Evolutionary conservation across 371 early-diverging fungal genomes (phyloP).

Genomic region (Basidiobolus meristosporus): DNA sequence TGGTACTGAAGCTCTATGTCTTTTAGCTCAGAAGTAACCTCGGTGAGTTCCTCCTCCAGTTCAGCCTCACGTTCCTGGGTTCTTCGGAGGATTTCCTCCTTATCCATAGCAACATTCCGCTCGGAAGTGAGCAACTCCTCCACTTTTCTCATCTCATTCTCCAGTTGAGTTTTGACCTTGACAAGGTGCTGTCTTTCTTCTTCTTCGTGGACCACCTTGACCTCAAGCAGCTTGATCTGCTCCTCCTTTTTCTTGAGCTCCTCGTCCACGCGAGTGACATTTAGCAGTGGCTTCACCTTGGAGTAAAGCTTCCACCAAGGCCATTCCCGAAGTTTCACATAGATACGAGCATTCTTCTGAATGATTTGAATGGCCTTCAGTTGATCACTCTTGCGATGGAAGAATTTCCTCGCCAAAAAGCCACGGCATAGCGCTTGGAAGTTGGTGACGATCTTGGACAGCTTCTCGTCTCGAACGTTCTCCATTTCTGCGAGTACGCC

Average conservation of each 20-base stretch:
- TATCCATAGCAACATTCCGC: slow-evolving; percentile 47
- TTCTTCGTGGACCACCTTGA: slow-evolving; percentile 23
- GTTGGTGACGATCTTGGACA: slow-evolving; percentile 58
- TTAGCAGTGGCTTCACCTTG: slow-evolving; percentile 92
- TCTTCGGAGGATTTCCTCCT: slow-evolving; percentile 57
- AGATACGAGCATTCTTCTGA: slow-evolving; percentile 79
- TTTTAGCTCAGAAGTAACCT: slow-evolving; percentile 34
- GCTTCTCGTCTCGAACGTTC: slow-evolving; percentile 72
- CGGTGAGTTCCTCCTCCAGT: slow-evolving; percentile 42
- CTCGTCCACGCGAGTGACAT: slow-evolving; percentile 62
- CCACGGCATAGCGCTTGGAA: slow-evolving; percentile 86
- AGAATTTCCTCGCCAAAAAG: slow-evolving; percentile 50
- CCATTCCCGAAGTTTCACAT: slow-evolving; percentile 79
- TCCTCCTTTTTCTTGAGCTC: slow-evolving; percentile 46
- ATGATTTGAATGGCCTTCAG: slow-evolving; percentile 75
- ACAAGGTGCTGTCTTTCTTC: slow-evolving; percentile 27
- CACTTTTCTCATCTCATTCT: slow-evolving; percentile 35
- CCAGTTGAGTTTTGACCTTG: slow-evolving; percentile 21
- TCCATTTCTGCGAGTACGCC: slow-evolving; percentile 96
- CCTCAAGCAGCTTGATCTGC: slow-evolving; percentile 29
- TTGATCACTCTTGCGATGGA: slow-evolving; percentile 51
- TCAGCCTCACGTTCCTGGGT: slow-evolving; percentile 45
- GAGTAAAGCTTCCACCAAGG: slow-evolving; percentile 93
- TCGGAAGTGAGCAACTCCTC: slow-evolving; percentile 51
- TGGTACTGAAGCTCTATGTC: slow-evolving; percentile 37